Conservation (phyloP, 805 yeast species). For the Nakazawaea wickerhamii region DNA sequence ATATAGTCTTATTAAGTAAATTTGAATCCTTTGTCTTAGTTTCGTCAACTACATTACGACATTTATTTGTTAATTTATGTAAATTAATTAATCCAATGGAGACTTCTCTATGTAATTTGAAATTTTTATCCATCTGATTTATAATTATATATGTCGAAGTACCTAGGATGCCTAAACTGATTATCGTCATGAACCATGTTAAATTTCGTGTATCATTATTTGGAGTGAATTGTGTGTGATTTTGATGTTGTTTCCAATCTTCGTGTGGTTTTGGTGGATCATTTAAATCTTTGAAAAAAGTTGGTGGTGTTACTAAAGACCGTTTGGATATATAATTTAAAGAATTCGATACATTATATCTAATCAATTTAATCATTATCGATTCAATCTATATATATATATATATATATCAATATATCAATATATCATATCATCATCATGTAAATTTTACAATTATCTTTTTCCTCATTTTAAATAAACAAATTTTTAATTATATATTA, state of each 20-base stretch:
- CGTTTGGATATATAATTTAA: too few relatives aligned
- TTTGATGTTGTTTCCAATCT: constrained; percentile 14
- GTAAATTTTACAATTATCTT: too few relatives aligned
- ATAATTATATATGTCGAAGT: neutral
- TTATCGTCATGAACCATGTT: neutral
- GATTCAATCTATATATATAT: too few relatives aligned
- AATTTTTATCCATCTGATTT: neutral
- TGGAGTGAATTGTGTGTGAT: neutral
- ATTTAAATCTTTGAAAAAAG: constrained; percentile 20
- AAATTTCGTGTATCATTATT: neutral
- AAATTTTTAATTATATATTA: neutral
- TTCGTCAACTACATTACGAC: constrained; percentile 44
- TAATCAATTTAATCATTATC: too few relatives aligned
- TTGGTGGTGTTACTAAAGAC: constrained; percentile 14
- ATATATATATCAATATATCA: too few relatives aligned
- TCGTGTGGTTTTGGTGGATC: constrained; percentile 27
- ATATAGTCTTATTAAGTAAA: constrained; percentile 49
- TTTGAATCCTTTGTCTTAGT: constrained; percentile 45
- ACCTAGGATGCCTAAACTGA: neutral
- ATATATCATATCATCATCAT: too few relatives aligned
- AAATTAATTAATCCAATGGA: neutral
- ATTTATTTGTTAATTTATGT: constrained; percentile 14
- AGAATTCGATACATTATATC: too few relatives aligned
- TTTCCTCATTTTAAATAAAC: too few relatives aligned
- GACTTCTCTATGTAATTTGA: constrained; percentile 1